Conservation (phyloP, 176 grass and related monocot genomes). For the Secale cereale region DNA sequence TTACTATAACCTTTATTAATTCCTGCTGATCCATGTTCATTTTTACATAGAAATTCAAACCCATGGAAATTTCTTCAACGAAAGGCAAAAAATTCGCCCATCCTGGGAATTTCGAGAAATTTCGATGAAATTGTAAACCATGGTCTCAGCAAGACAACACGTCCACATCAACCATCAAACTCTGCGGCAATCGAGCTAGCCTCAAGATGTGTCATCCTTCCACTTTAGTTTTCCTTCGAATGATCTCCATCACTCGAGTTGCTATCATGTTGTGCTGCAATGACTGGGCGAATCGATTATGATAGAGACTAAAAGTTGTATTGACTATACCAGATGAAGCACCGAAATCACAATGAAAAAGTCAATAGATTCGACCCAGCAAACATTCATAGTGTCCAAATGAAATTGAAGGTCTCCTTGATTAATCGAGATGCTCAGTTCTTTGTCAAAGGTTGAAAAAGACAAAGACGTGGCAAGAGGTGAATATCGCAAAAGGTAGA, state of each 20-base stretch:
- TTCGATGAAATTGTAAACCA: no score
- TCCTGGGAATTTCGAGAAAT: no score
- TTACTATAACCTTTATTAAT: no score
- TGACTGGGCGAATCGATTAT: neutral
- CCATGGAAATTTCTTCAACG: no score
- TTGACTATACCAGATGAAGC: neutral
- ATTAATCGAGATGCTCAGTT: neutral
- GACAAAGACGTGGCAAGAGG: neutral
- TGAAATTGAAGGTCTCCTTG: no score
- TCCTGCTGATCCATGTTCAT: no score
- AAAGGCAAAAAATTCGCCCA: no score
- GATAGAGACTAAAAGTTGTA: neutral
- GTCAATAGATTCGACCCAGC: neutral
- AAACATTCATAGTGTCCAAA: neutral
- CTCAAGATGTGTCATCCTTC: neutral
- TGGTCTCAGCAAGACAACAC: no score
- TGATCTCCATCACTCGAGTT: neutral
- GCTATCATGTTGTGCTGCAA: neutral
- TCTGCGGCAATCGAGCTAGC: neutral
- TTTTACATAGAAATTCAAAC: no score
- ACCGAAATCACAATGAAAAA: neutral
- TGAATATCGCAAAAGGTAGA: no score
- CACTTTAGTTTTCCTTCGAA: neutral
- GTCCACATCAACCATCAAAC: neutral
- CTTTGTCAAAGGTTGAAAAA: neutral